Conservation (phyloP, 2,329 filamentous ascomycete species). For the Fusarium ambrosium region DNA sequence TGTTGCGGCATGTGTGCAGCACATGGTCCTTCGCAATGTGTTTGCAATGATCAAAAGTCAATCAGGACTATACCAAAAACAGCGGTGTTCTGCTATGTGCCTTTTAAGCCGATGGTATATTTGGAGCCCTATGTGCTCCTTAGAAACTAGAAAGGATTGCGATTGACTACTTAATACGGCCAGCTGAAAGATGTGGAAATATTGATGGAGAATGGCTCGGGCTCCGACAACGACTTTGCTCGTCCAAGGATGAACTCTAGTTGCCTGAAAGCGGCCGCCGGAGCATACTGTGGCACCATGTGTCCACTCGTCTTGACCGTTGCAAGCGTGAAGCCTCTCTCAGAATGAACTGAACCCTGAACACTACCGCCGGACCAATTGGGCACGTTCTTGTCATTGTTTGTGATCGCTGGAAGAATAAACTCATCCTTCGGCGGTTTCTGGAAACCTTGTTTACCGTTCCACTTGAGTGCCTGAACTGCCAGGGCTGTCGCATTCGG, state of each 20-base stretch:
- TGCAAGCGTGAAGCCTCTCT: conserved; percentile 81
- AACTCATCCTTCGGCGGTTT: conserved; percentile 63
- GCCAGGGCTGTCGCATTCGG: conserved; percentile 77
- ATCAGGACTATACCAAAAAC: no score
- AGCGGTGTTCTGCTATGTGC: no score
- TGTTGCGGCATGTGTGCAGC: no score
- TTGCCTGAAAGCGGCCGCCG: conserved; percentile 76
- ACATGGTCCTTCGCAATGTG: no score
- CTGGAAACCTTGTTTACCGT: conserved; percentile 78
- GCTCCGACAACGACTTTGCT: conserved; percentile 67
- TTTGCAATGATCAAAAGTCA: no score
- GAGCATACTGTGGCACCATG: conserved; percentile 77
- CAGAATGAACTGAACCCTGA: conserved; percentile 78
- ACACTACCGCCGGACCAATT: conserved; percentile 72
- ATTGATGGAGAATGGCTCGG: conserved; percentile 51
- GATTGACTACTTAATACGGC: conserved; percentile 9
- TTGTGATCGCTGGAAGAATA: conserved; percentile 67
- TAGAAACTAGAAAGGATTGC: background rate
- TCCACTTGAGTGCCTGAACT: conserved; percentile 88
- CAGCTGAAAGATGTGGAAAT: conserved; percentile 16
- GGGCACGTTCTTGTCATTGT: conserved; percentile 57
- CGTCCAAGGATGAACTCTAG: conserved; percentile 82
- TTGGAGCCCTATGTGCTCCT: background rate
- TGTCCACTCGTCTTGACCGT: conserved; percentile 75
- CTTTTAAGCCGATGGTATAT: no score